Percentiles rank a stretch among this genome's conserved stretches.
phyloP scores from a whole-genome alignment of 129 eudicot genomes.

The Chrysanthemum seticuspe region DNA sequence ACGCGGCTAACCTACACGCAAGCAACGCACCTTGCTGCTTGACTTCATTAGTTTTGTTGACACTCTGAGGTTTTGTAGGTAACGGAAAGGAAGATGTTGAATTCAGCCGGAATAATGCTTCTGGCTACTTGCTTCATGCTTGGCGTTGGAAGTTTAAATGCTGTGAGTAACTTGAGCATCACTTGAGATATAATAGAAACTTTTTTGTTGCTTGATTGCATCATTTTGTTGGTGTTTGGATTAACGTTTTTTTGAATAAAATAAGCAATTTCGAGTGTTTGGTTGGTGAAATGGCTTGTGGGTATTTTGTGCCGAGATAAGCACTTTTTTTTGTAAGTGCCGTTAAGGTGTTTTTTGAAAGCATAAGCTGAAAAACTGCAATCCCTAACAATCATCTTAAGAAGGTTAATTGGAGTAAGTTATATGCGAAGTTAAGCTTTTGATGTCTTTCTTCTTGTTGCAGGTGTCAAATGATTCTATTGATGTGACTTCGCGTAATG shows the following conservation, averaged over 20 bases:
- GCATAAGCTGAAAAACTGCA: too few species aligned
- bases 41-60: background rate
- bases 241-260: too few species aligned
- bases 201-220: too few species aligned
- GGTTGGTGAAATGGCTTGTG: too few species aligned
- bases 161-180: slow-evolving; percentile 33
- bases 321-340: too few species aligned
- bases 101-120: slow-evolving; percentile 23
- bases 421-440: slow-evolving; percentile 4
- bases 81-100: slow-evolving; percentile 37
- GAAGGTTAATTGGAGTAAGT: background rate
- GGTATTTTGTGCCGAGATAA: too few species aligned
- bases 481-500: slow-evolving; percentile 34
- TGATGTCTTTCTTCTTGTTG: slow-evolving; percentile 9
- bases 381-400: background rate
- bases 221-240: too few species aligned
- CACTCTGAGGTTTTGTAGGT: slow-evolving; percentile 23
- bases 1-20: too few species aligned
- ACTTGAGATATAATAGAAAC: background rate
- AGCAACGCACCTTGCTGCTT: background rate
- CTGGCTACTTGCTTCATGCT: slow-evolving; percentile 44
- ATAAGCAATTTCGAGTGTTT: too few species aligned
- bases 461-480: slow-evolving; percentile 50
- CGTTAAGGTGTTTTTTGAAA: too few species aligned
- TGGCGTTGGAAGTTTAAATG: slow-evolving; percentile 32